Evolutionary conservation across 2,329 filamentous ascomycete species (phyloP).

Genomic region (Clonostachys chloroleuca): DNA sequence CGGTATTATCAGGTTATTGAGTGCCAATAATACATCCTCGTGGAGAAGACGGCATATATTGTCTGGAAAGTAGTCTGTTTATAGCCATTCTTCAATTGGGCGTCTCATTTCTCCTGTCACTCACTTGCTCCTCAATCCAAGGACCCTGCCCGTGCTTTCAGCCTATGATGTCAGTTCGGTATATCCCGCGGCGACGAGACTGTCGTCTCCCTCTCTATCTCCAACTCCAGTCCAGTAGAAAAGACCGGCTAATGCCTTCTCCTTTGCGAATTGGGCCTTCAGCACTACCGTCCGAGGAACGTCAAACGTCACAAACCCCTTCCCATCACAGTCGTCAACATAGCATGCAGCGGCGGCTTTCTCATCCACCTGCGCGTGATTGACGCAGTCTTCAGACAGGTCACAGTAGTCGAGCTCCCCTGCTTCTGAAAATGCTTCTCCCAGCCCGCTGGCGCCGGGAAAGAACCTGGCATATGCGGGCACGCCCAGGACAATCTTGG

Average conservation of each 20-base stretch:
- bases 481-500: conserved; percentile 58
- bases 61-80: no score
- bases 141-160: no score
- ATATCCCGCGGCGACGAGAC: conserved; percentile 57
- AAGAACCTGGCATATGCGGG: conserved; percentile 62
- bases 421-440: conserved; percentile 40
- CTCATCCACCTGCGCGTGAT: conserved; percentile 38
- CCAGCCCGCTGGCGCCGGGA: conserved; percentile 43
- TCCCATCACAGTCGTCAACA: conserved; percentile 27
- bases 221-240: conserved; percentile 68
- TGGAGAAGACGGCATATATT: no score
- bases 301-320: conserved; percentile 61
- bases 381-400: conserved; percentile 46
- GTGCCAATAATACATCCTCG: no score
- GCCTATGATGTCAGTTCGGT: background rate
- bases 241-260: conserved; percentile 51
- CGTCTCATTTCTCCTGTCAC: no score
- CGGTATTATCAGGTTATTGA: no score
- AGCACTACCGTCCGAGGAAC: conserved; percentile 53
- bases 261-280: conserved; percentile 56
- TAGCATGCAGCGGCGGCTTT: conserved; percentile 53
- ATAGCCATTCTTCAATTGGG: no score
- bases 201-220: conserved; percentile 48
- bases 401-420: conserved; percentile 61
- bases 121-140: no score